These are phyloP conservation scores for Megacollybia platyphylla DNA, from an alignment of 1,284 basidiomycete genomes.

Conservation along the genomic window DNA sequence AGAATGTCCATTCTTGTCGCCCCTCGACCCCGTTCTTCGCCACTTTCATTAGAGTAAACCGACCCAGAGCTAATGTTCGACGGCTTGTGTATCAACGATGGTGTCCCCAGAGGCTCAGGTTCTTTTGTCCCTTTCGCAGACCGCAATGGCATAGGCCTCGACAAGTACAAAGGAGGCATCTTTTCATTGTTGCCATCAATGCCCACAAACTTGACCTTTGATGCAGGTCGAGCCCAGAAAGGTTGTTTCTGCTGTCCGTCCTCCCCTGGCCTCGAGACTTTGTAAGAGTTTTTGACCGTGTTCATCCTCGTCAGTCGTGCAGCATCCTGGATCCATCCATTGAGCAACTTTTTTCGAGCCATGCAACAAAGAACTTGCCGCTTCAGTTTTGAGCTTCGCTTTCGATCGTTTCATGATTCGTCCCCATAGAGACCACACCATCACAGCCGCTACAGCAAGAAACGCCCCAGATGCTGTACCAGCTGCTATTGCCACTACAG, in stretches of 20 bases:
- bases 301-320: constrained; percentile 17
- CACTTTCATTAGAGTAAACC: constrained; percentile 22
- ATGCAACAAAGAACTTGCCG: constrained; percentile 17
- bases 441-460: constrained; percentile 28
- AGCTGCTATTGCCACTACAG: constrained; percentile 37
- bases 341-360: neutral
- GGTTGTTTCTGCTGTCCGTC: neutral
- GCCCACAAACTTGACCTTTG: constrained; percentile 9
- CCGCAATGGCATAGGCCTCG: constrained; percentile 3
- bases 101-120: constrained; percentile 1
- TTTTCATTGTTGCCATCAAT: constrained; percentile 1
- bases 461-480: constrained; percentile 32
- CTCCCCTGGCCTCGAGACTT: constrained; percentile 7
- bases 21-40: constrained; percentile 15
- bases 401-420: constrained; percentile 22
- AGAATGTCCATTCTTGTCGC: constrained; percentile 17
- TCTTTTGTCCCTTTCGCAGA: neutral
- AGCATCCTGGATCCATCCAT: constrained; percentile 8
- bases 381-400: constrained; percentile 20
- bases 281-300: constrained; percentile 24
- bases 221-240: neutral
- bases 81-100: constrained; percentile 12
- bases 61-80: constrained; percentile 21
- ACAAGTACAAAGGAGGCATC: neutral
- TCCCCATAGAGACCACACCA: constrained; percentile 40